Evolutionary conservation across 768 basidiomycete genomes (phyloP).

Genomic region (Leccinum barrowsii): DNA sequence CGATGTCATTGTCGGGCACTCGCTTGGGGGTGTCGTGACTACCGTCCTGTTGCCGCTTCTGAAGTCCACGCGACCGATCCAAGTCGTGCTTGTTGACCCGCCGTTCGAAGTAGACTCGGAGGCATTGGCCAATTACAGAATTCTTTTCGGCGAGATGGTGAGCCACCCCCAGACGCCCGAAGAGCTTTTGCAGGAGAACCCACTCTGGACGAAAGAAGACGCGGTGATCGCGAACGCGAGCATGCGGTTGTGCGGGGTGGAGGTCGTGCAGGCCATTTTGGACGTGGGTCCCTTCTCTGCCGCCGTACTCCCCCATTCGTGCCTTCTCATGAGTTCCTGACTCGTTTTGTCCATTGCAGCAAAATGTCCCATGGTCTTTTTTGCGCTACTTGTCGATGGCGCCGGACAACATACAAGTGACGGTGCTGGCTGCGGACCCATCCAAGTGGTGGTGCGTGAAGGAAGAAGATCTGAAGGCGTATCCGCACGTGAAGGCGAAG

Average conservation of each 20-base stretch:
- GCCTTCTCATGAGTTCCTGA: background rate
- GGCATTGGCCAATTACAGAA: background rate
- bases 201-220: slow-evolving; percentile 5
- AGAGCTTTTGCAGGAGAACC: background rate
- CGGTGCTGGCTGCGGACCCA: slow-evolving; percentile 14
- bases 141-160: background rate
- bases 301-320: background rate
- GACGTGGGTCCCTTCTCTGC: slow-evolving; percentile 11
- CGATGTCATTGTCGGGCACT: slow-evolving; percentile 20
- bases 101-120: slow-evolving; percentile 6
- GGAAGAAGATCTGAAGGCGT: slow-evolving; percentile 3
- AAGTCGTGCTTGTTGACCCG: slow-evolving; percentile 19
- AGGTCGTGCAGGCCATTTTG: slow-evolving; percentile 4
- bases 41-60: slow-evolving; percentile 13
- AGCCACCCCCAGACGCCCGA: background rate
- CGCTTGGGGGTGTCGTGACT: slow-evolving; percentile 18
- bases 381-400: background rate
- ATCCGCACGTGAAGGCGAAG: slow-evolving; percentile 1
- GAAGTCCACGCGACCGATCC: slow-evolving; percentile 3
- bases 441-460: background rate
- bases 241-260: slow-evolving; percentile 4
- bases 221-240: background rate
- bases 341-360: background rate
- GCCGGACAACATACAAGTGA: slow-evolving; percentile 9
- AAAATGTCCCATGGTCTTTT: slow-evolving; percentile 24